Conservation (phyloP, 2,329 filamentous ascomycete species). For the Trichoderma pleuroti region DNA sequence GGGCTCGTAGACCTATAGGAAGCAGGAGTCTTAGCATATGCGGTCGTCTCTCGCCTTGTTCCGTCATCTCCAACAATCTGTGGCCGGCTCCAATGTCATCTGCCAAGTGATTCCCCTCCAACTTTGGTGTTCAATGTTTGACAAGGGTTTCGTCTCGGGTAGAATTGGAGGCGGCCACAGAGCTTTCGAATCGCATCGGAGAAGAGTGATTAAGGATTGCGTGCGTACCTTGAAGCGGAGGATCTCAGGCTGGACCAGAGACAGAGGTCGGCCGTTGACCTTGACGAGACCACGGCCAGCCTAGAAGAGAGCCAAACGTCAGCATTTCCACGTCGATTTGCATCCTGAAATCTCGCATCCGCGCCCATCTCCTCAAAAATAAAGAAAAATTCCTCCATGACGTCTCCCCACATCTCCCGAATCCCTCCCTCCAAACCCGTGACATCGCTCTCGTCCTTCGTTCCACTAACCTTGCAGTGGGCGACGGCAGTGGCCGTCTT, state of each 20-base stretch:
- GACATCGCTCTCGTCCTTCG: neutral
- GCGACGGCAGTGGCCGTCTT: constrained; percentile 86
- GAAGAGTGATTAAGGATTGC: neutral
- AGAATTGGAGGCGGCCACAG: constrained; percentile 1
- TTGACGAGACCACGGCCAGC: constrained; percentile 75
- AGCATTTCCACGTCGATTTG: constrained; percentile 25
- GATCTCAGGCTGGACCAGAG: constrained; percentile 92
- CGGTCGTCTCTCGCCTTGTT: neutral
- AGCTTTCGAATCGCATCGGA: neutral
- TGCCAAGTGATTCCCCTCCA: neutral
- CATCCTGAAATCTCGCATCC: neutral
- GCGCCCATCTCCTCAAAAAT: neutral
- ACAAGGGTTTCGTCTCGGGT: neutral
- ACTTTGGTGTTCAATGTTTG: neutral
- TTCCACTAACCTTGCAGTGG: constrained; percentile 73
- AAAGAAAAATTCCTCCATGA: neutral
- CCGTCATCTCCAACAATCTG: neutral
- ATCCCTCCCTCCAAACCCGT: neutral
- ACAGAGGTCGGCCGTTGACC: constrained; percentile 96
- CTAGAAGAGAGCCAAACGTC: constrained; percentile 30
- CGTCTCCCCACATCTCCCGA: neutral
- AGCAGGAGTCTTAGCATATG: constrained; percentile 22
- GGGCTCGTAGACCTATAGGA: constrained; percentile 85
- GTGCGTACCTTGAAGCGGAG: constrained; percentile 87
- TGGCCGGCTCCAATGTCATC: neutral